Conservation (phyloP, 2,329 filamentous ascomycete species). For the Xylariaceae sp. region DNA sequence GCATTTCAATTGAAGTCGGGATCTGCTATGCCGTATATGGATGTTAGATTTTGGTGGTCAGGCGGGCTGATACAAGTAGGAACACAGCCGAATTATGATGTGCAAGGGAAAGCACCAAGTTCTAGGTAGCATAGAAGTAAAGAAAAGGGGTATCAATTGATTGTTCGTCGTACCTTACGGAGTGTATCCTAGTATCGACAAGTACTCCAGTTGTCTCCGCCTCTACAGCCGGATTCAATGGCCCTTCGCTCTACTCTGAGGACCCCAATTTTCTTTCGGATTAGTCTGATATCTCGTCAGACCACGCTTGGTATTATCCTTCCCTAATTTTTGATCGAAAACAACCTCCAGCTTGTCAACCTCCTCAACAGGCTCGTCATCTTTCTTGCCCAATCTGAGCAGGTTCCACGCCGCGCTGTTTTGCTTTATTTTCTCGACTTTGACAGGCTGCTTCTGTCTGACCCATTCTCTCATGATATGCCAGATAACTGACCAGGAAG, state of each 20-base stretch:
- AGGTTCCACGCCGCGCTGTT: slow-evolving; percentile 70
- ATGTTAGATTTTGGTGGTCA: too few relatives aligned
- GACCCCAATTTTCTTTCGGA: slow-evolving; percentile 90
- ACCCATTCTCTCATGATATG: slow-evolving; percentile 92
- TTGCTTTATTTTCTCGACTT: slow-evolving; percentile 63
- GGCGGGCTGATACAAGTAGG: too few relatives aligned
- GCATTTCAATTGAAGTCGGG: too few relatives aligned
- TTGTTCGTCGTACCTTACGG: slow-evolving; percentile 3
- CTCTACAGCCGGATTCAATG: slow-evolving; percentile 40
- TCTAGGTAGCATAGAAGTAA: background rate
- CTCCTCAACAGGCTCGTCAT: slow-evolving; percentile 23
- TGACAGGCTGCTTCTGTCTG: slow-evolving; percentile 73
- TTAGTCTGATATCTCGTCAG: slow-evolving; percentile 87
- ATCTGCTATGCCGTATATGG: too few relatives aligned
- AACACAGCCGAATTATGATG: too few relatives aligned
- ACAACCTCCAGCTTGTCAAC: slow-evolving; percentile 38
- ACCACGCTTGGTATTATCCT: slow-evolving; percentile 60
- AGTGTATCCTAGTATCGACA: slow-evolving; percentile 3
- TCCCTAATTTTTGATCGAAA: slow-evolving; percentile 79
- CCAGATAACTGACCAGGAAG: slow-evolving; percentile 87
- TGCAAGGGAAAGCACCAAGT: too few relatives aligned
- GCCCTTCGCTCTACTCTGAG: slow-evolving; percentile 60
- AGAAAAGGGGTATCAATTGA: slow-evolving; percentile 25
- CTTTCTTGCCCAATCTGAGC: slow-evolving; percentile 43
- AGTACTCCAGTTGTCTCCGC: slow-evolving; percentile 1